Evolutionary conservation across 805 yeast species (phyloP).

Genomic region (Candida mattraensis): DNA sequence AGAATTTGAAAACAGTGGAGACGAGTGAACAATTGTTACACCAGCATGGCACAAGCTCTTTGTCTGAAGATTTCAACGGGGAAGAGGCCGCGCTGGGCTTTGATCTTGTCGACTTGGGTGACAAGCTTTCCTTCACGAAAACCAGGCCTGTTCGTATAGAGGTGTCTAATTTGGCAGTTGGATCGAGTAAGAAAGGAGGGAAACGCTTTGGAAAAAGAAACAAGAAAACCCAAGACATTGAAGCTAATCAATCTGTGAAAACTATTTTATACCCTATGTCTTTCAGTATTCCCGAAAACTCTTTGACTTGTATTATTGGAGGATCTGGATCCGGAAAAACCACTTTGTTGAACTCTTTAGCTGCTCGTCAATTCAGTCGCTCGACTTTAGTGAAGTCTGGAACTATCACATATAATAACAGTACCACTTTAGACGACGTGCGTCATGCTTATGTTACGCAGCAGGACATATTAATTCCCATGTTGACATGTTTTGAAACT

Average conservation of each 20-base stretch:
- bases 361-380: slow-evolving; percentile 43
- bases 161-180: slow-evolving; percentile 28
- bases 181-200: slow-evolving; percentile 10
- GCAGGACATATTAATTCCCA: slow-evolving; percentile 70
- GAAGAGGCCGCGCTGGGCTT: neutral
- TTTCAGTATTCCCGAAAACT: slow-evolving; percentile 57
- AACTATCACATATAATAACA: slow-evolving; percentile 41
- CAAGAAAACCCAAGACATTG: slow-evolving; percentile 19
- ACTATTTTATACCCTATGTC: slow-evolving; percentile 51
- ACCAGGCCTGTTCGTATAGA: slow-evolving; percentile 21
- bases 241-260: slow-evolving; percentile 27
- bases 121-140: slow-evolving; percentile 25
- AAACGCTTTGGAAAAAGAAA: neutral
- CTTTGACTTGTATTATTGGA: slow-evolving; percentile 78
- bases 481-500: slow-evolving; percentile 71
- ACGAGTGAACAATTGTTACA: no score
- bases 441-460: slow-evolving; percentile 70
- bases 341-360: slow-evolving; percentile 66
- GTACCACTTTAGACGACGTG: slow-evolving; percentile 27
- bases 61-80: no score
- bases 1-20: no score
- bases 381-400: slow-evolving; percentile 40
- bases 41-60: no score
- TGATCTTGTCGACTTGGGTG: neutral
- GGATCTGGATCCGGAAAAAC: slow-evolving; percentile 90